Percentiles rank a stretch among this genome's conserved stretches.
Evolutionary conservation across 768 basidiomycete species (phyloP).

Genomic region (Gymnopilus dilepis): DNA sequence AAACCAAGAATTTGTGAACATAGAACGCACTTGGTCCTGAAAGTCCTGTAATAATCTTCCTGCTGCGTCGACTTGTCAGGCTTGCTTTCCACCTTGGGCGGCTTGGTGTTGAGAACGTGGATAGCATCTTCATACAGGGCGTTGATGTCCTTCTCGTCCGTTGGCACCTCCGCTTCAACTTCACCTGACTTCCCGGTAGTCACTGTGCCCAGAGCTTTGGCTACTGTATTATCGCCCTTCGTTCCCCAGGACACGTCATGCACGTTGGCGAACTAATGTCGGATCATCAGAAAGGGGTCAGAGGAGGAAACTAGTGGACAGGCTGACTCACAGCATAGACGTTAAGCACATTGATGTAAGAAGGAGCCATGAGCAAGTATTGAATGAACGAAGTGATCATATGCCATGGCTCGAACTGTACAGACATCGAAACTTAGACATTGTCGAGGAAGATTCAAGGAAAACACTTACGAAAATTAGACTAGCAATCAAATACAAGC

Average conservation of each 20-base stretch:
- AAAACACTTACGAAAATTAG: slow-evolving; percentile 78
- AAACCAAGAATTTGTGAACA: not conserved
- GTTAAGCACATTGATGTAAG: slow-evolving; percentile 92
- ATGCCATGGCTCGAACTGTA: slow-evolving; percentile 95
- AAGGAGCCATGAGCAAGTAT: slow-evolving; percentile 89
- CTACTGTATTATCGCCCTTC: slow-evolving; percentile 90
- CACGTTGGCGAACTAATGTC: slow-evolving; percentile 80
- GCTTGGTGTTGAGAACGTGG: slow-evolving; percentile 76
- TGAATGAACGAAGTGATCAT: slow-evolving; percentile 97
- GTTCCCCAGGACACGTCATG: slow-evolving; percentile 97
- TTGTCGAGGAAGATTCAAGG: not conserved
- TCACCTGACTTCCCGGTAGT: slow-evolving; percentile 54
- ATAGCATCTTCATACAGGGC: slow-evolving; percentile 92
- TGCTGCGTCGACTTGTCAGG: slow-evolving; percentile 66
- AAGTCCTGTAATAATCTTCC: slow-evolving; percentile 88
- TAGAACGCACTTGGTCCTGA: slow-evolving; percentile 82
- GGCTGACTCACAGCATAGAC: slow-evolving; percentile 71
- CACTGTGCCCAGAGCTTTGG: slow-evolving; percentile 86
- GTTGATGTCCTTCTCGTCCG: slow-evolving; percentile 88
- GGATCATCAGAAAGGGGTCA: slow-evolving; percentile 1
- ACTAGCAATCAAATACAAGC: slow-evolving; percentile 84
- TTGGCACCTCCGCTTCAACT: slow-evolving; percentile 86
- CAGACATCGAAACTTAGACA: not conserved
- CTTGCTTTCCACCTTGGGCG: slow-evolving; percentile 72
- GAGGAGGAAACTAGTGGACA: not conserved